Percentiles rank a stretch among this genome's conserved stretches.
Conservation (phyloP, 176 grass and related monocot species). For the Ensete glaucum region DNA sequence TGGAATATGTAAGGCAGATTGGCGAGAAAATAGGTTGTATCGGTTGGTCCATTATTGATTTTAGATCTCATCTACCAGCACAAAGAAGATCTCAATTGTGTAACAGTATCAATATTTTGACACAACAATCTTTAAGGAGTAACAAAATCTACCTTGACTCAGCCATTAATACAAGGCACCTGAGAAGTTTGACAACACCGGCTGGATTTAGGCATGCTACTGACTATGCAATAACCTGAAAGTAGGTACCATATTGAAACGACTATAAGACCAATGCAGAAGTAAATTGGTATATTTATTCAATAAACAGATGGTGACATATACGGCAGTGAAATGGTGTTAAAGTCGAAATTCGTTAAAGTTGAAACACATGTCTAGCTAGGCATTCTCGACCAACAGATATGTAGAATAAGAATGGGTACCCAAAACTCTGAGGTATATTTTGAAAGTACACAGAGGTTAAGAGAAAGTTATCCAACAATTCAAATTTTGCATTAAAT, state of each 20-base stretch:
- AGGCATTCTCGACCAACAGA: background rate
- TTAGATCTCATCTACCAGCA: background rate
- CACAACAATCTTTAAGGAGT: background rate
- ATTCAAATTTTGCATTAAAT: background rate
- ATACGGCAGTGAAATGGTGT: background rate
- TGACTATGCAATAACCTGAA: conserved; percentile 80
- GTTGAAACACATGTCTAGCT: background rate
- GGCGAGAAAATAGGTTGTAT: background rate
- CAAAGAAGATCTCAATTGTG: background rate
- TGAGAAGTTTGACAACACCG: conserved; percentile 70
- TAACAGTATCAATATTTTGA: background rate
- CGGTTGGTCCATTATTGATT: background rate
- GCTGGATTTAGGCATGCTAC: conserved; percentile 58
- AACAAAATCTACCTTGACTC: conserved; percentile 49
- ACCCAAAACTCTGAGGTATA: background rate
- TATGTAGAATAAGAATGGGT: background rate
- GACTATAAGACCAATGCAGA: background rate
- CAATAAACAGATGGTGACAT: background rate
- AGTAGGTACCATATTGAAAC: conserved; percentile 17
- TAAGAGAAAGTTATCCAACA: background rate
- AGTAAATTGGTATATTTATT: background rate
- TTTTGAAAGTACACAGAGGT: no score
- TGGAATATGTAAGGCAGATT: background rate
- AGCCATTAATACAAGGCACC: conserved; percentile 51
- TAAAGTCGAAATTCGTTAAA: background rate